A percentile compares a stretch with the other conserved stretches of the same genome.
Evolutionary conservation across 108 stramenopile species (phyloP).

Genomic region (Nannochloropsis granulata): DNA sequence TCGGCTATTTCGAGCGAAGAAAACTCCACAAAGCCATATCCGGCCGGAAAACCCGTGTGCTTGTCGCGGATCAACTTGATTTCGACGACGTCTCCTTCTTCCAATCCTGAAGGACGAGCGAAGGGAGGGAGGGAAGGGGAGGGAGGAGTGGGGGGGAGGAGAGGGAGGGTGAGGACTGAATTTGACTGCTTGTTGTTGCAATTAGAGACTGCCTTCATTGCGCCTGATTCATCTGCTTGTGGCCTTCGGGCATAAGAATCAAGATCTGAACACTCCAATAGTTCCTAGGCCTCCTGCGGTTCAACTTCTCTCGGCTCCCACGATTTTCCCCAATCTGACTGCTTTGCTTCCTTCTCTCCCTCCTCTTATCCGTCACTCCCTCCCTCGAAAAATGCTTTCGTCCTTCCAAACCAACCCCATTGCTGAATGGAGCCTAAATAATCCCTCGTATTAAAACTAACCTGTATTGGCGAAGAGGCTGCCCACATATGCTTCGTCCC

Average conservation of each 20-base stretch:
- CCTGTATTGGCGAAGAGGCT: slow-evolving; percentile 8
- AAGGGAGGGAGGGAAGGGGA: not conserved
- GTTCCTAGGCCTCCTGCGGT: too few species aligned
- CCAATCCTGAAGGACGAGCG: not conserved
- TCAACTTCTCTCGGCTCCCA: too few species aligned
- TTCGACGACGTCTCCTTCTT: slow-evolving; percentile 22
- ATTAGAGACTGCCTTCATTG: too few species aligned
- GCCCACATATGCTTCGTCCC: slow-evolving; percentile 27
- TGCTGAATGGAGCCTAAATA: not conserved
- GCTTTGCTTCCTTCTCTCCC: not conserved
- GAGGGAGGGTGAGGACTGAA: not conserved
- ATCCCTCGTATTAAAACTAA: not conserved
- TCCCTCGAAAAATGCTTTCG: not conserved
- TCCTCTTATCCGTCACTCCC: not conserved
- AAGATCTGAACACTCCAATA: too few species aligned
- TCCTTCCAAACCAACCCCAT: not conserved
- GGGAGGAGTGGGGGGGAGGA: not conserved
- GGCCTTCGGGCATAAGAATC: too few species aligned
- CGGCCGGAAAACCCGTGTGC: slow-evolving; percentile 25
- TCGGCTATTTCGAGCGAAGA: slow-evolving; percentile 24
- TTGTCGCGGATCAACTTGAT: slow-evolving; percentile 36
- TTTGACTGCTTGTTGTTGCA: too few species aligned
- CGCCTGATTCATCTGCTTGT: too few species aligned
- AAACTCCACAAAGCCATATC: slow-evolving; percentile 35
- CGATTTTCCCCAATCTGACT: not conserved